Evolutionary conservation across 495 filamentous ascomycete species (phyloP).

Genomic region (Corynascus novoguineensis): DNA sequence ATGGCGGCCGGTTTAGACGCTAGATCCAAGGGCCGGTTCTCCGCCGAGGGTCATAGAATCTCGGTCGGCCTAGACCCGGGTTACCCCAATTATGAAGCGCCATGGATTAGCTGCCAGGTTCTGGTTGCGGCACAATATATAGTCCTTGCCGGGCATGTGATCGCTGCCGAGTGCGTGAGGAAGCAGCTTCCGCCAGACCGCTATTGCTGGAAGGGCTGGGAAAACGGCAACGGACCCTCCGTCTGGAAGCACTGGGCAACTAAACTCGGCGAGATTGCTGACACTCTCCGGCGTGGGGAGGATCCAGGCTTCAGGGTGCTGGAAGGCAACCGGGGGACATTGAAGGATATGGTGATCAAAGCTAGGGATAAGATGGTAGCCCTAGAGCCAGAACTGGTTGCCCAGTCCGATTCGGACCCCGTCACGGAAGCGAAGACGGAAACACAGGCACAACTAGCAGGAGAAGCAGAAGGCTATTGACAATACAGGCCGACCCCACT

Average conservation of each 20-base stretch:
- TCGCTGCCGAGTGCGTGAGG: not conserved
- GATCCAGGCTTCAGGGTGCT: not conserved
- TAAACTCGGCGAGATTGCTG: not conserved
- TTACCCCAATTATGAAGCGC: not conserved
- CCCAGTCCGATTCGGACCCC: not conserved
- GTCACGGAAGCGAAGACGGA: no score
- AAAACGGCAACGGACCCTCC: not conserved
- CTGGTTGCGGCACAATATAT: not conserved
- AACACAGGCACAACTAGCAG: no score
- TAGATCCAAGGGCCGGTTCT: not conserved
- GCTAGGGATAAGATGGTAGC: constrained; percentile 5
- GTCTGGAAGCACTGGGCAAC: not conserved
- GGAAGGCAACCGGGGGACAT: not conserved
- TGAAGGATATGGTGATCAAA: not conserved
- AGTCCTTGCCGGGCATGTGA: not conserved
- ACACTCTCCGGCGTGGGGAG: not conserved
- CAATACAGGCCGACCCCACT: no score
- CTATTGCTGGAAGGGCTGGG: not conserved
- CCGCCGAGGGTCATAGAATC: not conserved
- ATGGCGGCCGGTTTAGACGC: not conserved
- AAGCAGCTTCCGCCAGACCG: not conserved
- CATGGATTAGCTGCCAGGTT: constrained; percentile 1
- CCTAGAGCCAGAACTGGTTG: not conserved
- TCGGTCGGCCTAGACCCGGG: not conserved
- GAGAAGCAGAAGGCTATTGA: no score